Conservation (phyloP, 805 yeast genomes). For the Saccharomycopsis synnaedendra region DNA sequence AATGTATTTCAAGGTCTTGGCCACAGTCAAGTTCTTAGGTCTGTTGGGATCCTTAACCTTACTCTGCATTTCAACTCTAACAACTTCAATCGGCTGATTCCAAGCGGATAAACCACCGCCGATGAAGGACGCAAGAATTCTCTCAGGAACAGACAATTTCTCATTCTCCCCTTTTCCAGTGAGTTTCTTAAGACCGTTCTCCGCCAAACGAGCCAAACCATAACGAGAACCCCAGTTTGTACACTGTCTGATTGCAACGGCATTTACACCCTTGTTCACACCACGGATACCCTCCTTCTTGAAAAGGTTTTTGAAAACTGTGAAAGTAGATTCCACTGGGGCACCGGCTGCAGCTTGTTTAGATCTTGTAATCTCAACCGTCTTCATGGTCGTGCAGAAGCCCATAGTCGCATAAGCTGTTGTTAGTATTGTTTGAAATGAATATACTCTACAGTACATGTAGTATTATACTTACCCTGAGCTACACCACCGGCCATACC, state of each 20-base stretch:
- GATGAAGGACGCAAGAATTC: slow-evolving; percentile 71
- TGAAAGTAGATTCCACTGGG: slow-evolving; percentile 63
- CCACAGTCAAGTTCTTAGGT: slow-evolving; percentile 80
- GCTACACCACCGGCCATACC: slow-evolving; percentile 95
- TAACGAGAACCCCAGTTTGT: slow-evolving; percentile 99
- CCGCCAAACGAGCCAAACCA: slow-evolving; percentile 86
- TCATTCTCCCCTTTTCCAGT: slow-evolving; percentile 52
- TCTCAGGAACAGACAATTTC: slow-evolving; percentile 64
- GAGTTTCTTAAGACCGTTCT: slow-evolving; percentile 59
- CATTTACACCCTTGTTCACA: slow-evolving; percentile 95
- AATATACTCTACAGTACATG: slow-evolving; percentile 49
- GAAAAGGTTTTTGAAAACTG: slow-evolving; percentile 79
- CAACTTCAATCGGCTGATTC: slow-evolving; percentile 98
- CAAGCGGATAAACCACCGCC: slow-evolving; percentile 98
- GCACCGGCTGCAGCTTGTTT: slow-evolving; percentile 67
- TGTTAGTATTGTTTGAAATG: not conserved
- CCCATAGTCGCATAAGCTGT: slow-evolving; percentile 89
- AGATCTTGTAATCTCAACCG: slow-evolving; percentile 90
- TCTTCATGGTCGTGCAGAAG: slow-evolving; percentile 97
- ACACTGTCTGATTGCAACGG: slow-evolving; percentile 97
- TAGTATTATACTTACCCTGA: slow-evolving; percentile 30
- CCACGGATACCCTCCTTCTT: slow-evolving; percentile 84
- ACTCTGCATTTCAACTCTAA: slow-evolving; percentile 96
- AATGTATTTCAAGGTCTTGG: slow-evolving; percentile 70
- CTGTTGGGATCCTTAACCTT: slow-evolving; percentile 90